phyloP scores from a whole-genome alignment of 2,329 filamentous ascomycete genomes.

The Apiospora koreana region DNA sequence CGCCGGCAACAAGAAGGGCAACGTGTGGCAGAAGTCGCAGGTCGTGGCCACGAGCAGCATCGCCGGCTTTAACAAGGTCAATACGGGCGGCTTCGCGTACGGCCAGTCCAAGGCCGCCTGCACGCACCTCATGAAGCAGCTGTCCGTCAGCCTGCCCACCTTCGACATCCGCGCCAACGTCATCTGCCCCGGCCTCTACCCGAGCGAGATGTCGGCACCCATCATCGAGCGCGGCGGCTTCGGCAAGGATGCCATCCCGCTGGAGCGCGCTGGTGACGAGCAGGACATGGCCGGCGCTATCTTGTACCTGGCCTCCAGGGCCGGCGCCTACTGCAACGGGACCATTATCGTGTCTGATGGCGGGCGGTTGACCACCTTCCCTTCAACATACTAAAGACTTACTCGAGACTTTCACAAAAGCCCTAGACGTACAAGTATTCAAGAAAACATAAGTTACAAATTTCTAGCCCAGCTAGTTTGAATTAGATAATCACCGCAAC shows the following conservation, averaged over 20 bases:
- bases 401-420: neutral
- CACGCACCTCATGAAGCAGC: conserved; percentile 71
- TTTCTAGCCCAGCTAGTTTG: neutral
- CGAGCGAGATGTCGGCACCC: conserved; percentile 59
- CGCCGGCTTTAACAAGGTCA: conserved; percentile 70
- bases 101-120: conserved; percentile 76
- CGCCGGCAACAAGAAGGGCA: conserved; percentile 61
- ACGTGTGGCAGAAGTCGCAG: conserved; percentile 55
- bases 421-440: too few species aligned
- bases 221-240: conserved; percentile 44
- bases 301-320: conserved; percentile 64
- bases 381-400: conserved; percentile 50
- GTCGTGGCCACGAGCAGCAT: conserved; percentile 76
- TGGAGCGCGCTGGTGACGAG: conserved; percentile 60
- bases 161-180: conserved; percentile 58
- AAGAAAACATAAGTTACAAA: neutral
- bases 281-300: conserved; percentile 66
- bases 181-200: conserved; percentile 56
- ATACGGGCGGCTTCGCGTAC: conserved; percentile 76
- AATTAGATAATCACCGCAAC: neutral
- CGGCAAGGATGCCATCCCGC: conserved; percentile 50
- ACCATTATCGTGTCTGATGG: conserved; percentile 64
- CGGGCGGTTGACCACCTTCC: conserved; percentile 58
- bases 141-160: conserved; percentile 65
- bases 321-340: conserved; percentile 68